Evolutionary conservation across 352 stramenopile species (phyloP).

Genomic region (Phytophthora brassicae): DNA sequence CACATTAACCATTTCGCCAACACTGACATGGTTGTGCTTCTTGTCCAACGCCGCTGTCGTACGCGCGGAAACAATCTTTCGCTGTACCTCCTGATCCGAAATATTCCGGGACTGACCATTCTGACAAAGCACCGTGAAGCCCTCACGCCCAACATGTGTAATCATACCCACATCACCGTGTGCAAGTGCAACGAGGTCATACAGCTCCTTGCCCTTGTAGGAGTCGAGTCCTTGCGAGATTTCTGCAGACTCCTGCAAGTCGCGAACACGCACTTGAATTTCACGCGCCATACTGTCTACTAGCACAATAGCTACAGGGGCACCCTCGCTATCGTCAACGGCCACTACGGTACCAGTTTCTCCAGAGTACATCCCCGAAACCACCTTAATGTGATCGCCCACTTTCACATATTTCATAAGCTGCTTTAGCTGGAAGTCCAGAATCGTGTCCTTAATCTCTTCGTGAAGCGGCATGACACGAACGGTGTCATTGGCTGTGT

Average conservation of each 20-base stretch:
- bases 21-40: conserved; percentile 89
- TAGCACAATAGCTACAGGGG: conserved; percentile 85
- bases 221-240: conserved; percentile 88
- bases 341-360: conserved; percentile 90
- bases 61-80: conserved; percentile 85
- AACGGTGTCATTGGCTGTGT: conserved; percentile 86
- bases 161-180: conserved; percentile 90
- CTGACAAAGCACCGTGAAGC: conserved; percentile 87
- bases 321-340: conserved; percentile 82
- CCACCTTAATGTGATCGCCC: conserved; percentile 91
- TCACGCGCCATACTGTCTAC: conserved; percentile 91
- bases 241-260: conserved; percentile 89
- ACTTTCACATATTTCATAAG: conserved; percentile 92
- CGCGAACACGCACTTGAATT: conserved; percentile 89
- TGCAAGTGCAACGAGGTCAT: conserved; percentile 85
- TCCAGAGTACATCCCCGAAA: conserved; percentile 87
- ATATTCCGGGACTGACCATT: conserved; percentile 83
- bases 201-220: conserved; percentile 90
- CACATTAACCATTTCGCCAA: conserved; percentile 90
- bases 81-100: conserved; percentile 89
- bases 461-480: conserved; percentile 89
- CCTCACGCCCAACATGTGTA: conserved; percentile 87
- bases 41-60: conserved; percentile 84
- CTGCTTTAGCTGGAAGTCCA: conserved; percentile 89
- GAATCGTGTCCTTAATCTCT: conserved; percentile 90